Evolutionary conservation across 2,329 filamentous ascomycete genomes (phyloP), one percentile per base, ranked within the genome.

Genomic region (Tolypocladium guangdongense): DNA sequence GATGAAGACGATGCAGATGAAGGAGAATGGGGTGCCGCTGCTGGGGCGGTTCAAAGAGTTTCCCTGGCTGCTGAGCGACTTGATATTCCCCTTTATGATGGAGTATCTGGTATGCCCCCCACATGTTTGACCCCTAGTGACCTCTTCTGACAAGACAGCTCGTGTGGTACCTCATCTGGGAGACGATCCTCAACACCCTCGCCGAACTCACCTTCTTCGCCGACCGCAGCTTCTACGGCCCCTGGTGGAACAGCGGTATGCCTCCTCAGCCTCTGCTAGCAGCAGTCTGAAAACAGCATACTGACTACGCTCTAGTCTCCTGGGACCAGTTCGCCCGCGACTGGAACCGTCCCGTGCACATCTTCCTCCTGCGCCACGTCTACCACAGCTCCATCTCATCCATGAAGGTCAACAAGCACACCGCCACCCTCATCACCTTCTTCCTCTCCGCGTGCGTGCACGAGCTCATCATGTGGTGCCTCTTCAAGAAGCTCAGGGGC

Each of bases 131-230:
- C 14, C 8, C n/a, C 12, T 53, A 12, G 33, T 35, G 16, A 27
- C 16, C 27, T 6, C 20, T 38, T 12, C 39, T 33, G 8, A 51
- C 43, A 36, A 14, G 36, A 47, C 50, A 75, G 70, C 77, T 89
- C 54, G 78, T 82, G 0, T 92, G 87, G 84, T 91, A 90, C 65
- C 78, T 92, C 32, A 90, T 91, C 58, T 92, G 88, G 88, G 83
- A 86, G 66, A 82, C 81, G 3, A 79, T 85, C 37, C 74, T 90
- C 56, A 91, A 91, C 65, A 79, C 88, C 16, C 74, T 91, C 24
- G 88, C 87, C 4, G 88, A 92, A 67, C 66, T 91, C 53, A 90
- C 87, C 0, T 75, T 77, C 57, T 92, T 91, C 65, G 87, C 87
- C 5, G 88, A 91, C 64, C 80, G 87, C 48, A 84, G 82, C 56